Base-by-base conservation (phyloP, 306 rosid species). In the Mucuna pruriens region DNA sequence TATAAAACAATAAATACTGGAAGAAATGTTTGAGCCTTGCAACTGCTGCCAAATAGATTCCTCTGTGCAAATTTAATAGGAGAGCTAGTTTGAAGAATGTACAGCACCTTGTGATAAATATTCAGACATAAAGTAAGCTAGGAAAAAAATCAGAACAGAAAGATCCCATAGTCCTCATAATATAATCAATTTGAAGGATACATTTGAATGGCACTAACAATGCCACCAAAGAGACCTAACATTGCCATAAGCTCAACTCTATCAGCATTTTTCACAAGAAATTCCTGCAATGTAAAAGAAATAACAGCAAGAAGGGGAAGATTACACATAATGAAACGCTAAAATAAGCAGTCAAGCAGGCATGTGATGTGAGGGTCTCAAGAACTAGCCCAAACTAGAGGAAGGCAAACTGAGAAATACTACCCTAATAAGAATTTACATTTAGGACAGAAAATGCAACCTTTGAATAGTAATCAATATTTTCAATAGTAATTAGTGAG, bases 141-240 rank as follows among this genome's bases (percentile, higher is more conserved):
- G 51, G 49, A 17, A 57, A 48, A 10, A 4, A 63, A 3, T 20
- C 67, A 66, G 29, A 75, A 69, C 54, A 54, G 34, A 71, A 29
- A 71, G 75, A 82, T 57, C 72, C 68, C 36, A 55, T 25, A 63
- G 51, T 46, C 71, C 39, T 51, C 31, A 42, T 49, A 31, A 64
- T 25, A 67, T 58, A 61, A 67, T 73, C 19, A 34, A 54, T 65
- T 55, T 80, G 61, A 89, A 93, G 98, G 99, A 93, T 95, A 95
- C 99, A 93, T 89, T 88, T 95, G 99, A 77, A 95, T 86, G 40
- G 90, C 97, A 83, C 99, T 95, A 77, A 92, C 33, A 80, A 91
- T 86, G 88, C 91, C 97, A 61, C 93, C 98, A 68, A 86, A 90
- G 70, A 86, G 25, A 67, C 97, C 97, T 58, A 92, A 89, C 96